Evolutionary conservation across 2,329 filamentous ascomycete genomes (phyloP), one percentile per base, ranked within the genome.

Genomic region (Sordariomycetes sp.): DNA sequence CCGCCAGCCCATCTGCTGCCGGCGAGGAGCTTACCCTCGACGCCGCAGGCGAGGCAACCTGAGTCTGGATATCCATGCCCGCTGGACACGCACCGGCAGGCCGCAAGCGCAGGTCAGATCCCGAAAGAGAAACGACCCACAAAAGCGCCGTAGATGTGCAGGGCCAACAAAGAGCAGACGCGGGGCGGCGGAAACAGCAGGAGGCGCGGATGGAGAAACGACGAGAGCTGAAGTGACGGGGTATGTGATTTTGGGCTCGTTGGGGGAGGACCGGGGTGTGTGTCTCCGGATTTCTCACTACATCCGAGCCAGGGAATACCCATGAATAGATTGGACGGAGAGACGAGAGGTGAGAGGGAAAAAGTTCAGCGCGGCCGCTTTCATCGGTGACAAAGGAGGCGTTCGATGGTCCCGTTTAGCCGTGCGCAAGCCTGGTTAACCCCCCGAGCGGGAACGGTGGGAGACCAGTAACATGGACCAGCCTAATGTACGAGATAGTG

Each of bases 31-130:
- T 56, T 48, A 35, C 22, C 32, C 54, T 45, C 54, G 39, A 56
- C 54, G 42, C 28, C 28, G 28, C 25, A 20, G 32, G 20, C 36
- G 50, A 42, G 17, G 54, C 51, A 39, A 34, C 22, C 35, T 56
- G 54, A 4, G 54, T 25, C 28, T 56, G 54, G n/a, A 56, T 56
- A 48, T 50, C 42, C 42, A 56, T 56, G 54, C 48, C 54, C 54
- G 39, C 42, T 50, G 54, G 32, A n/a, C 4, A 8, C n/a, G 45
- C 8, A 2, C 36, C 12, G 36, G 36, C 10, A 39, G 36, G 36
- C 5, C 5, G 20, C n/a, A 24, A 50, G 22, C 20, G n/a, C 20
- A 20, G 22, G n/a, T 22, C 45, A 22, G n/a, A 22, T 22, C 22
- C 45, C 10, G n/a, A 50, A 10, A 24, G n/a, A 22, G 20, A n/a